phyloP scores from a whole-genome alignment of 2,329 filamentous ascomycete species.

The Sporothrix globosa region DNA sequence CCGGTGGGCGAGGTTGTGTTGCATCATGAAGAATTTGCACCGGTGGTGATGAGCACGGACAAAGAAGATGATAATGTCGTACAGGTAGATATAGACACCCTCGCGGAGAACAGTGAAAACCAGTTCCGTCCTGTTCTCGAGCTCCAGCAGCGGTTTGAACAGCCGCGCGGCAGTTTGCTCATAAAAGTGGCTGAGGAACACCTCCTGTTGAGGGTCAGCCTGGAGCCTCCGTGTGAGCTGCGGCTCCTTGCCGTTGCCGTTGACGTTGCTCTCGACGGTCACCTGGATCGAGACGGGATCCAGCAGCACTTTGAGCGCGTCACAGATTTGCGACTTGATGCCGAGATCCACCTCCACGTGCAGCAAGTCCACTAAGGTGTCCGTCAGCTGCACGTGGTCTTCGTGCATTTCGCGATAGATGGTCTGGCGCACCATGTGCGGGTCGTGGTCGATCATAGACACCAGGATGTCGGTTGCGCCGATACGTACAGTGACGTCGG shows the following conservation, averaged over 20 bases:
- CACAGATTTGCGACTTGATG: conserved; percentile 92
- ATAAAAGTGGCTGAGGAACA: conserved; percentile 87
- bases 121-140: conserved; percentile 71
- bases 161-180: conserved; percentile 81
- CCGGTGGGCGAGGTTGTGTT: conserved; percentile 74
- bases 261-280: conserved; percentile 41
- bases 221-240: conserved; percentile 46
- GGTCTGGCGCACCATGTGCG: conserved; percentile 88
- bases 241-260: conserved; percentile 50
- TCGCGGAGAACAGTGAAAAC: conserved; percentile 80
- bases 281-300: conserved; percentile 67
- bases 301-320: conserved; percentile 90
- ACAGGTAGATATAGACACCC: conserved; percentile 85
- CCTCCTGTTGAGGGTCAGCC: conserved; percentile 74
- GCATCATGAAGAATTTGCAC: conserved; percentile 85
- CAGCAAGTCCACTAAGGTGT: conserved; percentile 88
- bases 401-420: conserved; percentile 92
- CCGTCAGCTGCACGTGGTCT: conserved; percentile 81
- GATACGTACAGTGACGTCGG: conserved; percentile 81
- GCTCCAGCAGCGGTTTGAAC: conserved; percentile 81
- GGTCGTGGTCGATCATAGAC: conserved; percentile 93
- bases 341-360: conserved; percentile 90
- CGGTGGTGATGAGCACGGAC: conserved; percentile 84
- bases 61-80: conserved; percentile 93
- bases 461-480: conserved; percentile 93